Evolutionary conservation across 1,139 yeast genomes (phyloP).

Genomic region (Nakaseomyces nivariensis): DNA sequence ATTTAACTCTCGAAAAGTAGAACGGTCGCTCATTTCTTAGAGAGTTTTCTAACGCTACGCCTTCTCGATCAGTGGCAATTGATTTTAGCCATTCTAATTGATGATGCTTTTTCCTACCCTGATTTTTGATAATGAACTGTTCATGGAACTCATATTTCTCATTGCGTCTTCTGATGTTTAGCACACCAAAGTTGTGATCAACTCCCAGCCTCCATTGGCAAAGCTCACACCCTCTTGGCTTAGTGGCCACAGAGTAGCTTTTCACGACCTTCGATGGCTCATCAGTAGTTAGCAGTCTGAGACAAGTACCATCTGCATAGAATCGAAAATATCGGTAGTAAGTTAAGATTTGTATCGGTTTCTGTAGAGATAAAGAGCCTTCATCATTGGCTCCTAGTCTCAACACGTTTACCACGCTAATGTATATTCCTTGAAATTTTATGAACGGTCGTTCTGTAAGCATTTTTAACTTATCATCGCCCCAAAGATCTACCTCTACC

Average conservation of each 20-base stretch:
- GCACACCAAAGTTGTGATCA: slow-evolving; percentile 38
- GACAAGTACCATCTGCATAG: slow-evolving; percentile 66
- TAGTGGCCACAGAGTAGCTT: slow-evolving; percentile 32
- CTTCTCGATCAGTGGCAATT: slow-evolving; percentile 47
- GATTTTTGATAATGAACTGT: slow-evolving; percentile 43
- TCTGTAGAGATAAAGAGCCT: slow-evolving; percentile 57
- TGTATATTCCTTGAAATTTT: slow-evolving; percentile 74
- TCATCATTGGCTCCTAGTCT: slow-evolving; percentile 68
- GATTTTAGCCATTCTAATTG: slow-evolving; percentile 60
- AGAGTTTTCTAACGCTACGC: slow-evolving; percentile 45
- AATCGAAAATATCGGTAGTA: slow-evolving; percentile 81
- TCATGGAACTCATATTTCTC: slow-evolving; percentile 56
- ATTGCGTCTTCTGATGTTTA: slow-evolving; percentile 53
- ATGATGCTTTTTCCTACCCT: slow-evolving; percentile 52
- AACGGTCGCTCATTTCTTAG: slow-evolving; percentile 67
- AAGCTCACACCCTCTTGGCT: slow-evolving; percentile 26
- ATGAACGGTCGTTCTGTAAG: slow-evolving; percentile 52
- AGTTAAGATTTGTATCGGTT: slow-evolving; percentile 75
- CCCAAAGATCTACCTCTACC: slow-evolving; percentile 39
- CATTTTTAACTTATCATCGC: slow-evolving; percentile 48
- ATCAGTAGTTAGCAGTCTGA: slow-evolving; percentile 53
- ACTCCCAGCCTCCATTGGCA: slow-evolving; percentile 48
- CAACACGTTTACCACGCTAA: slow-evolving; percentile 74
- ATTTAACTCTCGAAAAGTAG: slow-evolving; percentile 54
- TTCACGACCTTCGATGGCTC: slow-evolving; percentile 61